Percentiles rank a stretch among this genome's conserved stretches.
These are phyloP conservation scores for Rhododendron ferrugineum DNA, from an alignment of 148 eudicot genomes.

Conservation along the genomic window DNA sequence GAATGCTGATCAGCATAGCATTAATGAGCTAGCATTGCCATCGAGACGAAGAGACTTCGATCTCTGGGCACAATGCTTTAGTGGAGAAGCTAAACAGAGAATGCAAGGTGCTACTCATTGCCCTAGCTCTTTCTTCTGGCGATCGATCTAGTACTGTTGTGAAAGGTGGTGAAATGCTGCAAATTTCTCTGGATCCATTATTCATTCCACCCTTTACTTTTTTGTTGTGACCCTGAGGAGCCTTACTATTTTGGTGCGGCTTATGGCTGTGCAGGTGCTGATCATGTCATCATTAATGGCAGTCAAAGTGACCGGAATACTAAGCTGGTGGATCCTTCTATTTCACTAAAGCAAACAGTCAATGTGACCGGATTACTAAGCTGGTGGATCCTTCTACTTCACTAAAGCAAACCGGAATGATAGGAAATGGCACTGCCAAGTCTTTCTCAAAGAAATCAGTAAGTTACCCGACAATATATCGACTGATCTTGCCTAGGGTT, in stretches of 20 bases:
- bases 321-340: conserved; percentile 22
- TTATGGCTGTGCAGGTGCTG: conserved; percentile 32
- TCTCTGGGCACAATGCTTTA: conserved; percentile 13
- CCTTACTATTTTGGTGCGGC: not conserved
- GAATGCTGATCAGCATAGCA: conserved; percentile 14
- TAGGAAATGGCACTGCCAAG: conserved; percentile 11
- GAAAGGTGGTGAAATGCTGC: conserved; percentile 22
- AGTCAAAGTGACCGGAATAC: conserved; percentile 24
- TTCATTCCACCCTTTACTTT: not conserved
- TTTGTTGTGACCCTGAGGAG: not conserved
- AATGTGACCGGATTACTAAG: no score
- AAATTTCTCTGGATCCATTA: not conserved
- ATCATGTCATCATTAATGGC: conserved; percentile 14
- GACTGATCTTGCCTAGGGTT: not conserved
- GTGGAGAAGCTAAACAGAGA: conserved; percentile 12
- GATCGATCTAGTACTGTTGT: conserved; percentile 8
- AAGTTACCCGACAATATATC: conserved; percentile 13
- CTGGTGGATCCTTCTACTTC: no score
- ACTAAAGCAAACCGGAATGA: conserved; percentile 14
- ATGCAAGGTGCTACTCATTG: conserved; percentile 17
- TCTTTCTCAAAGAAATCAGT: conserved; percentile 25
- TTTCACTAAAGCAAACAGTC: not conserved
- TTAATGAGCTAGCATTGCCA: conserved; percentile 9
- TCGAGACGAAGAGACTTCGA: conserved; percentile 16
- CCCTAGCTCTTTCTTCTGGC: conserved; percentile 9